Evolutionary conservation across 2,329 filamentous ascomycete genomes (phyloP).

Genomic region (Diaporthe vaccinii): DNA sequence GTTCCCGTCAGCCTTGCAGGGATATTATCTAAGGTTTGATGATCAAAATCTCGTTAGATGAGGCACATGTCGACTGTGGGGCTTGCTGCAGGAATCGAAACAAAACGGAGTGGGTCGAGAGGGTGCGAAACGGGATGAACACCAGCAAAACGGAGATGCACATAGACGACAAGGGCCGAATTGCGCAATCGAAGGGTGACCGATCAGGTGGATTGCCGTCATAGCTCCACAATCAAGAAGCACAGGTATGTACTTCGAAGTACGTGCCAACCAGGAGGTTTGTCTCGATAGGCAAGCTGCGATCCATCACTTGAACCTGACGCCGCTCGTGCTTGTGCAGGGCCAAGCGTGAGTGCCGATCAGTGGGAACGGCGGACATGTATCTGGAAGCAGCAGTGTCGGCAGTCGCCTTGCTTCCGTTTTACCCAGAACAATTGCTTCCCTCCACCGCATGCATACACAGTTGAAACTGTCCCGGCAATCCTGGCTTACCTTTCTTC

Average conservation of each 20-base stretch:
- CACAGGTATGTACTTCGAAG: not conserved
- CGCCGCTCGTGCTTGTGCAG: not conserved
- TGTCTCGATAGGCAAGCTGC: not conserved
- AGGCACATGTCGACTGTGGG: slow-evolving; percentile 9
- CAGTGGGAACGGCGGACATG: not conserved
- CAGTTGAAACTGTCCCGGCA: not conserved
- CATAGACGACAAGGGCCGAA: not conserved
- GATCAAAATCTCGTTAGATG: slow-evolving; percentile 16
- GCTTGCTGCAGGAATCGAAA: not conserved
- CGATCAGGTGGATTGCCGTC: not conserved
- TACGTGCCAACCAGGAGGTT: not conserved
- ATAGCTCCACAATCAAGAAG: not conserved
- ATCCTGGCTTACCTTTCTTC: not conserved
- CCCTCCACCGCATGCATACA: not conserved
- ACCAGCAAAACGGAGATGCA: slow-evolving; percentile 4
- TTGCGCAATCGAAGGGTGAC: not conserved
- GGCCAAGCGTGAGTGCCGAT: not conserved
- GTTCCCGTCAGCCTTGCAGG: slow-evolving; percentile 22
- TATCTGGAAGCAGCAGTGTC: not conserved
- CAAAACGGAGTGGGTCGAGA: not conserved
- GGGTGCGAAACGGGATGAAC: slow-evolving; percentile 2
- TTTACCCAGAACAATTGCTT: not conserved
- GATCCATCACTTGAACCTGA: not conserved
- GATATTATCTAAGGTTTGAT: slow-evolving; percentile 25
- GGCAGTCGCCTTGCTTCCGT: not conserved